Evolutionary conservation across 2,329 filamentous ascomycete species (phyloP), one percentile per base, ranked within the genome.

Genomic region (Diplodia seriata): DNA sequence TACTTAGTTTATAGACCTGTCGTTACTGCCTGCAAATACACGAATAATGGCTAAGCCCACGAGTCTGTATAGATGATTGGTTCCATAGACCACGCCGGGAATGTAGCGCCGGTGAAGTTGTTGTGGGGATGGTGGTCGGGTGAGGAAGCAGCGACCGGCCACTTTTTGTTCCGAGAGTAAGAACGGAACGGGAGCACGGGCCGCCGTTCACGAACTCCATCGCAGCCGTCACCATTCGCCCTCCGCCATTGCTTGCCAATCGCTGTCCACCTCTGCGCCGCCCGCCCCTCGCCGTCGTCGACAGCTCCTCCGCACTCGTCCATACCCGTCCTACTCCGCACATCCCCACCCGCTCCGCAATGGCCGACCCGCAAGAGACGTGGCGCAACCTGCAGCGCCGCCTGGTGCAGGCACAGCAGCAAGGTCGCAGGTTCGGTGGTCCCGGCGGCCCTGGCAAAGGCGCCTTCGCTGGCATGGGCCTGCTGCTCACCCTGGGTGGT

Each of bases 331-430:
- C 12, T 18, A 18, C 20, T 36, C 43, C 20, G 18, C 38, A 23
- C 14, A 26, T 43, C 36, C 50, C 20, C 36, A 15, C 33, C 23
- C 62, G 15, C 18, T n/a, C 14, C 53, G 20, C 40, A 23, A 66
- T 66, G 64, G 8, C 51, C 57, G 87, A 89, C 76, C 89, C 89
- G 64, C 85, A 86, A 76, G 88, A 91, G 78, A 85, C 88, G 73
- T 91, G 88, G 85, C 83, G 85, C 78, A 85, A 85, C 74, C 81
- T 92, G 72, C 88, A 90, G 80, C 84, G 84, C 75, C 86, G 87
- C 70, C 83, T 90, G 72, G 83, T 79, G 65, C 75, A 74, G 61
- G 77, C 78, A 66, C 78, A 81, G 73, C 74, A 86, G 75, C 83
- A 84, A 72, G 81, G 84, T 73, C 43, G 54, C 47, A 38, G 26